Conservation (phyloP, 352 stramenopile genomes). For the Phytophthora megakarya region DNA sequence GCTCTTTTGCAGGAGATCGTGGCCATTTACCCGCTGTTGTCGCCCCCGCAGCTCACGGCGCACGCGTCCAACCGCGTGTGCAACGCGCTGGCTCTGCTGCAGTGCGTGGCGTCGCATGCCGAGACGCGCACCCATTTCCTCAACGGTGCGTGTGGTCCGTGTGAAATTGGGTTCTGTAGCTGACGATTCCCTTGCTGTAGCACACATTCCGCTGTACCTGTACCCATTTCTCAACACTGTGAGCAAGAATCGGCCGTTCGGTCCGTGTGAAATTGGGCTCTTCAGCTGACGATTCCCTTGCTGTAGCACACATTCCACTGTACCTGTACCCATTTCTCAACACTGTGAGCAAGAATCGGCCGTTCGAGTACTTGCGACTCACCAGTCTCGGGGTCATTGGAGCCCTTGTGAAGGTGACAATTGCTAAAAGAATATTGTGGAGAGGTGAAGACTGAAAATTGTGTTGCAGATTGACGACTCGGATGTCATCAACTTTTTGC, state of each 20-base stretch:
- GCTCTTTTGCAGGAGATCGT: constrained; percentile 99
- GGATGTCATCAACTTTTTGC: constrained; percentile 98
- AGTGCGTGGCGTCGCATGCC: constrained; percentile 98
- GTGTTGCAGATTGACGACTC: constrained; percentile 94
- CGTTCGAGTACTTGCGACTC: constrained; percentile 99
- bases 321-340: constrained; percentile 99
- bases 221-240: constrained; percentile 99
- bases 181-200: too few species aligned
- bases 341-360: constrained; percentile 97
- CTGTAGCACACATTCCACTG: constrained; percentile 94
- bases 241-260: constrained; percentile 98
- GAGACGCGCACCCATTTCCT: constrained; percentile 97
- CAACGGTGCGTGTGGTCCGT: constrained; percentile 82
- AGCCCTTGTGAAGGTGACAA: constrained; percentile 95
- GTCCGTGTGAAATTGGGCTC: too few species aligned
- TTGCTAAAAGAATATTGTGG: too few species aligned
- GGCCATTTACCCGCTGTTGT: constrained; percentile 97
- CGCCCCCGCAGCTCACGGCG: constrained; percentile 96
- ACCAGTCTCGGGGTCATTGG: constrained; percentile 98
- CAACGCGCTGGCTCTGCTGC: constrained; percentile 97
- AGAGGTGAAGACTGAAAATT: neutral
- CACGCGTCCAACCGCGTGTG: constrained; percentile 98
- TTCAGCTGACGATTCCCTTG: too few species aligned
- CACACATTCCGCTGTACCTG: constrained; percentile 96
- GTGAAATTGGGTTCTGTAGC: too few species aligned